phyloP scores from a whole-genome alignment of 106 monocot genomes.

The Apostasia shenzhenica region DNA sequence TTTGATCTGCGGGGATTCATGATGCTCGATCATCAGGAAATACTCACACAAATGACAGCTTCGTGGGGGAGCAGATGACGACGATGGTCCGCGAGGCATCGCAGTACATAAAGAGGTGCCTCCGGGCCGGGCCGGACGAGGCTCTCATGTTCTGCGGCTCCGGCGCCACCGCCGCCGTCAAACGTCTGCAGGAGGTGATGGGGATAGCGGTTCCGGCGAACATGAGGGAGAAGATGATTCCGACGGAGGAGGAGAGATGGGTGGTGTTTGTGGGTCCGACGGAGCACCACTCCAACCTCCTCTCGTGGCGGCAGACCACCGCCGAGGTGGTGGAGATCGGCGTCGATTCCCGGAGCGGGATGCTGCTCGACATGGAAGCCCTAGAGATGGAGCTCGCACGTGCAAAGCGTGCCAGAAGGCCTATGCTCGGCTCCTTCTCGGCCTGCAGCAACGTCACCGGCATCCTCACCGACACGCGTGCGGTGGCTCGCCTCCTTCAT shows the following conservation, averaged over 20 bases:
- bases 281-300: constrained; percentile 58
- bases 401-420: constrained; percentile 14
- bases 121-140: constrained; percentile 22
- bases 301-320: constrained; percentile 45
- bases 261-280: constrained; percentile 48
- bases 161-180: constrained; percentile 37
- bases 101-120: constrained; percentile 38
- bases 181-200: constrained; percentile 44
- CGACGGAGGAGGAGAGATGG: constrained; percentile 38
- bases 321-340: constrained; percentile 53
- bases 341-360: constrained; percentile 10
- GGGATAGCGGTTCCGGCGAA: constrained; percentile 33
- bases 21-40: constrained; percentile 18
- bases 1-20: not conserved
- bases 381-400: constrained; percentile 12
- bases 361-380: constrained; percentile 23
- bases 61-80: constrained; percentile 25
- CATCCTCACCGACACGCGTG: constrained; percentile 29
- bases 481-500: constrained; percentile 30
- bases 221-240: constrained; percentile 6
- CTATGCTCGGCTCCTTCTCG: constrained; percentile 53
- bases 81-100: constrained; percentile 17
- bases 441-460: constrained; percentile 58
- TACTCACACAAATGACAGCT: constrained; percentile 45
- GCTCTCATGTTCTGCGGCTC: constrained; percentile 41